Conservation (phyloP, 805 yeast genomes). For the Cyberlindnera americana region DNA sequence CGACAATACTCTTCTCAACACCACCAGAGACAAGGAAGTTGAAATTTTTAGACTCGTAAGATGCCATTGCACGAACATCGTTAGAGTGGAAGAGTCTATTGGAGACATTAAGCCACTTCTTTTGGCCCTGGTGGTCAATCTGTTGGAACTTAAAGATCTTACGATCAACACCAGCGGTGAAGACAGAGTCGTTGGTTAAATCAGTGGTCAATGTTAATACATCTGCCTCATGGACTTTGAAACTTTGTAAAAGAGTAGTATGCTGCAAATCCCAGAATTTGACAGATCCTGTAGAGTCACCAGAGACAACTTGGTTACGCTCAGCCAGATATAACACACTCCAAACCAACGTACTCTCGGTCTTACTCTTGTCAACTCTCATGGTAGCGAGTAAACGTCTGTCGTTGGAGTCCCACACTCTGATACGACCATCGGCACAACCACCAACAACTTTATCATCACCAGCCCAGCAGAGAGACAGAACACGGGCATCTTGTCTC, state of each 20-base stretch:
- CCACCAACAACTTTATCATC: slow-evolving; percentile 77
- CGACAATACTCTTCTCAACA: slow-evolving; percentile 63
- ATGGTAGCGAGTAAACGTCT: slow-evolving; percentile 69
- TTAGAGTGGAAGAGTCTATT: slow-evolving; percentile 80
- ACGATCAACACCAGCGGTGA: slow-evolving; percentile 91
- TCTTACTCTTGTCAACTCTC: slow-evolving; percentile 86
- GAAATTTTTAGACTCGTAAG: slow-evolving; percentile 64
- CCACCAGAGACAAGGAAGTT: slow-evolving; percentile 80
- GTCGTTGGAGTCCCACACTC: slow-evolving; percentile 65
- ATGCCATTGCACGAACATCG: slow-evolving; percentile 75
- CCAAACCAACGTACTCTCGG: slow-evolving; percentile 92
- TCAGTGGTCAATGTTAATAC: slow-evolving; percentile 69
- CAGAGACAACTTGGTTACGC: slow-evolving; percentile 78
- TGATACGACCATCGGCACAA: slow-evolving; percentile 89
- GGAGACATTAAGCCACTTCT: slow-evolving; percentile 74
- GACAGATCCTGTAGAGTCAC: slow-evolving; percentile 93
- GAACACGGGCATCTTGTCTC: slow-evolving; percentile 78
- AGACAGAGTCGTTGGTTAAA: slow-evolving; percentile 56
- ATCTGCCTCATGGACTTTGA: slow-evolving; percentile 87
- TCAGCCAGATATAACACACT: slow-evolving; percentile 61
- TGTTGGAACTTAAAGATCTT: slow-evolving; percentile 67
- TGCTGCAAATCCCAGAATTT: slow-evolving; percentile 88
- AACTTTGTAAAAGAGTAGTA: slow-evolving; percentile 74
- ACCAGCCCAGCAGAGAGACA: slow-evolving; percentile 73
- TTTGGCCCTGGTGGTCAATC: slow-evolving; percentile 26